phyloP scores from a whole-genome alignment of 768 basidiomycete species.

The Leccinellum luteum region DNA sequence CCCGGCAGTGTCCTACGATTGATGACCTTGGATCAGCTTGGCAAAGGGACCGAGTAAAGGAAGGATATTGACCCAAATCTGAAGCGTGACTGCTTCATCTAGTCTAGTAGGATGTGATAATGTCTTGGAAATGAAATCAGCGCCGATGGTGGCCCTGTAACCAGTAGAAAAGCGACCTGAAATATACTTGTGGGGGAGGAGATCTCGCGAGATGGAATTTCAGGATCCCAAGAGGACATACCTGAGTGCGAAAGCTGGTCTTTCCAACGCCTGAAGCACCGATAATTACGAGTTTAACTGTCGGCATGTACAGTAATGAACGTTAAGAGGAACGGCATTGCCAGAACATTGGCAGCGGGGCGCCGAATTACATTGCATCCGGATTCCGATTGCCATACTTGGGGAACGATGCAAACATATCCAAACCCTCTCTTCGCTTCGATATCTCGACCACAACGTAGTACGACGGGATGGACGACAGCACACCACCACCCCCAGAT shows the following conservation, averaged over 20 bases:
- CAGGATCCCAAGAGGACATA: constrained; percentile 29
- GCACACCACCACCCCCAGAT: constrained; percentile 38
- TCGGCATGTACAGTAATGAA: constrained; percentile 47
- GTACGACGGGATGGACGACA: constrained; percentile 24
- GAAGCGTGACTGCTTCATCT: constrained; percentile 60
- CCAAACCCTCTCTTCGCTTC: not conserved
- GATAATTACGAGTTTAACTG: constrained; percentile 79
- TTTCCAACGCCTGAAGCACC: constrained; percentile 86
- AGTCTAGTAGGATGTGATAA: constrained; percentile 57
- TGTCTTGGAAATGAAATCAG: constrained; percentile 83
- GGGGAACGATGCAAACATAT: not conserved
- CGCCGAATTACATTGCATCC: not conserved
- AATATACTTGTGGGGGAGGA: constrained; percentile 57
- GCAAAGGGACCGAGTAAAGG: not conserved
- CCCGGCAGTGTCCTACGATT: constrained; percentile 72
- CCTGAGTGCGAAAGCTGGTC: constrained; percentile 74
- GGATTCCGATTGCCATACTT: constrained; percentile 7
- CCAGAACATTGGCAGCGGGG: not conserved
- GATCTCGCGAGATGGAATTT: not conserved
- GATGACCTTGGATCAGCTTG: constrained; percentile 5
- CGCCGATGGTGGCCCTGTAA: constrained; percentile 84
- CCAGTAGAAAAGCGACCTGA: constrained; percentile 71
- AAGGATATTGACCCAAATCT: constrained; percentile 55
- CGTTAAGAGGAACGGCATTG: constrained; percentile 11
- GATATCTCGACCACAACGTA: not conserved